Percentiles rank a stretch among this genome's conserved stretches.
Conservation (phyloP, 768 basidiomycete species). For the Lentinula lateritia region DNA sequence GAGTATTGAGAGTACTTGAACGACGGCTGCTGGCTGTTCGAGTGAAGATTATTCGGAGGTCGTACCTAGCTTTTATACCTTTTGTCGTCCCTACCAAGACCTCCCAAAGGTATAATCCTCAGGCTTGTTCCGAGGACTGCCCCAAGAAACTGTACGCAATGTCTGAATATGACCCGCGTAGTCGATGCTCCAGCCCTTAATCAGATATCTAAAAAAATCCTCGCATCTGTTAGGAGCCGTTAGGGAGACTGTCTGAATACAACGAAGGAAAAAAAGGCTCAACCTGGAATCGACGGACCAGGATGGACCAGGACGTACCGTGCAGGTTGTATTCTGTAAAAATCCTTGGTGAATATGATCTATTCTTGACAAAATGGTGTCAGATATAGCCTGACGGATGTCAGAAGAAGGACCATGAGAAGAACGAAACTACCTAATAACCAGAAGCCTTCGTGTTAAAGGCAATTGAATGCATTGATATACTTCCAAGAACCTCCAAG, state of each 20-base stretch:
- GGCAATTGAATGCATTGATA: neutral
- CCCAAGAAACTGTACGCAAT: neutral
- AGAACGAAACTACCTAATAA: neutral
- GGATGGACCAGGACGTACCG: too few relatives aligned
- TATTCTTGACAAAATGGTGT: neutral
- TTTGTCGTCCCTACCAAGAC: neutral
- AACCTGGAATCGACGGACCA: too few relatives aligned
- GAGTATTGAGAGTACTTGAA: constrained; percentile 5
- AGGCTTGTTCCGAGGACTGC: neutral
- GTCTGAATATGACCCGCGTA: neutral
- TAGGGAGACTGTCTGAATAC: neutral
- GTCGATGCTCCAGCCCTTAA: neutral
- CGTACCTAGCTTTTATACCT: neutral
- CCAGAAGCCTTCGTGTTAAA: neutral
- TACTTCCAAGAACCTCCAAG: neutral
- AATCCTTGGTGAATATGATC: neutral
- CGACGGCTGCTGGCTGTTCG: constrained; percentile 2
- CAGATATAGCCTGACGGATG: neutral
- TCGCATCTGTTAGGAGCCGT: neutral
- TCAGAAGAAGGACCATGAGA: neutral
- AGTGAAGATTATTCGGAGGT: neutral
- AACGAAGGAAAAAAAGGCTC: neutral
- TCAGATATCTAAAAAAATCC: neutral
- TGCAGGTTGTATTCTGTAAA: neutral
- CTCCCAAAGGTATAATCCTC: neutral